Conservation (phyloP, 345 rosid species). For the Pugionium dolabratum region DNA sequence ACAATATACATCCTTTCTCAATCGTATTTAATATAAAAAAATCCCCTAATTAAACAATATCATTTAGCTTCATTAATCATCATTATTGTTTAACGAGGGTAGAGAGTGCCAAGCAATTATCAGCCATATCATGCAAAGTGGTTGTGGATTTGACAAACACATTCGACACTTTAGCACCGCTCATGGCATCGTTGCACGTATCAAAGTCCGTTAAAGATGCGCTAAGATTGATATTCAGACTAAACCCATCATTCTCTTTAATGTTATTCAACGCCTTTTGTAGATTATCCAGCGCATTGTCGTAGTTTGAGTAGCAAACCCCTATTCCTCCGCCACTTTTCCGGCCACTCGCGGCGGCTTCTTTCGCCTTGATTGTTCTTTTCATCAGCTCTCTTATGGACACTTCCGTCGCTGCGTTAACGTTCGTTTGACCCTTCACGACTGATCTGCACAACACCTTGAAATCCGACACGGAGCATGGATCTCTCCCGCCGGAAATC, state of each 20-base stretch:
- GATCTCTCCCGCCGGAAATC: not conserved
- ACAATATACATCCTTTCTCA: not conserved
- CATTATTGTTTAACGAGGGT: slow-evolving; percentile 33
- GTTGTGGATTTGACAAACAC: slow-evolving; percentile 13
- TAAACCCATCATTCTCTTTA: slow-evolving; percentile 33
- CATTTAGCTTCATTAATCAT: not conserved
- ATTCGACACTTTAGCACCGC: not conserved
- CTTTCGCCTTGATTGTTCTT: slow-evolving; percentile 15
- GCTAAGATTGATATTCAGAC: slow-evolving; percentile 39
- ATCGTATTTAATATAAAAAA: not conserved
- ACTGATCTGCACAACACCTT: slow-evolving; percentile 35
- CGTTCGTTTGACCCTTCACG: slow-evolving; percentile 35
- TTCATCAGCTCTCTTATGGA: slow-evolving; percentile 36
- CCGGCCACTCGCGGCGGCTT: not conserved
- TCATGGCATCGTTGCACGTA: slow-evolving; percentile 41
- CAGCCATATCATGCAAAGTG: slow-evolving; percentile 38
- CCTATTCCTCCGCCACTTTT: not conserved
- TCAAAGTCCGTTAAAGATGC: slow-evolving; percentile 33
- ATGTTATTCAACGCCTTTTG: slow-evolving; percentile 29
- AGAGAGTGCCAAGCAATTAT: slow-evolving; percentile 36
- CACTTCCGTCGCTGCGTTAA: slow-evolving; percentile 35
- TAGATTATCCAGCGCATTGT: slow-evolving; percentile 30
- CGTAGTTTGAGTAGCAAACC: slow-evolving; percentile 32
- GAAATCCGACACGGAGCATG: slow-evolving; percentile 36
- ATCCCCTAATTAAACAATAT: not conserved